Base-by-base conservation (phyloP, 2,329 filamentous ascomycete species). In the Plectosphaerella sp. region DNA sequence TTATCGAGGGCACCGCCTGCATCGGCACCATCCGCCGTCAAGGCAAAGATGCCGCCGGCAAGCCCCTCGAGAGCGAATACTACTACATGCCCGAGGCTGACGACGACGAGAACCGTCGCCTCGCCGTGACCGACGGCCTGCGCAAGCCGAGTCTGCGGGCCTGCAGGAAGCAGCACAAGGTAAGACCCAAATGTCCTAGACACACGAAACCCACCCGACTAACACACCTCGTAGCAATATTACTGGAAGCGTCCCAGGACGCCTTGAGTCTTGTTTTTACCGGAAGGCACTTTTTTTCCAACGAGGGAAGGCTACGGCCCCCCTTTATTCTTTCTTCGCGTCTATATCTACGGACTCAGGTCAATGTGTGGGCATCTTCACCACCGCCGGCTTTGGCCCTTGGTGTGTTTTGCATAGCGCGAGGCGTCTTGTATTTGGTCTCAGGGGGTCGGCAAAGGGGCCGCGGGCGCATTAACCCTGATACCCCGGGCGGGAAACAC, bases 101-200 rank as follows among this genome's bases (percentile, higher is more conserved):
- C 65, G 76, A 79, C 3, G 91, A 97, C 64, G 80, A 86, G 57
- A 83, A 87, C 64, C 83, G 93, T 54, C 83, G 89, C 49, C 82
- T 90, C 50, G 88, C 91, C 20, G 91, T 97, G 14, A 90, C 92
- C 1, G 86, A 92, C 59, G 89, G 90, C 50, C 75, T 97, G 66
- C 82, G 91, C 52, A 96, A 96, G 72, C 93, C 92, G 43, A 94
- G 91, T 61, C 74, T 99, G 63, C 81, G 94, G 59, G 87, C 86
- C 64, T 97, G 94, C 65, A 83, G 94, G 64, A 97, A 97, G 74
- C 90, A 94, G 67, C 94, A 99, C 72, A 97, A 97, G 89, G 93
- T 97, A 80, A 43, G 41, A 18, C 16, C 18, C 6, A 5, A 6
- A n/a, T 12, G 16, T 18, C 10, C 16, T 5, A 18, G 41, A 20